Evolutionary conservation across 306 rosid species (phyloP), one percentile per base, ranked within the genome.

Genomic region (Glycine soja): DNA sequence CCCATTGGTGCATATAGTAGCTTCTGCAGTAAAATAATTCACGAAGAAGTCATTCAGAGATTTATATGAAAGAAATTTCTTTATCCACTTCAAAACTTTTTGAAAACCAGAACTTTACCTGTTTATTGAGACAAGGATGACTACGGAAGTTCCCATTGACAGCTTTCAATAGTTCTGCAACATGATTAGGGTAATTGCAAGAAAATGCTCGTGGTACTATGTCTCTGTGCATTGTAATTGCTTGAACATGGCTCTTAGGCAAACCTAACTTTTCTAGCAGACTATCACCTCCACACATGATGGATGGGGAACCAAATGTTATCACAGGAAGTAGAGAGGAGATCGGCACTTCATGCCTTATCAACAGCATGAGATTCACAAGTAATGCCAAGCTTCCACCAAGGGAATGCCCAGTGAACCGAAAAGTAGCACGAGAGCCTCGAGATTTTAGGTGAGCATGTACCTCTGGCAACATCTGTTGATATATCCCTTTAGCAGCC

Each of bases 121-220:
- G 97, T 71, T 84, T 89, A 45, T 84, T 88, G 74, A 95, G 91
- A 85, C 99, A 95, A 53, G 97, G 99, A 82, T 89, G 99, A 74
- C 88, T 86, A 46, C 99, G 89, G 70, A 95, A 95, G 82, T 84
- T 95, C 75, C 92, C 85, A 80, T 88, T 95, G 59, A 95, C 76
- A 61, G 99, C 97, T 86, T 95, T 95, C 50, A 95, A 94, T 64
- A 95, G 84, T 77, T 92, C 91, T 0, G 98, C 94, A 0, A 95
- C 91, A 24, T 90, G 99, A 58, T 86, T 84, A 11, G 99, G 99
- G 74, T 93, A 95, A 74, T 91, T 88, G 92, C 98, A 95, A 47
- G 99, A 93, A 84, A 95, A 95, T 9, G 97, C 99, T 68, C 99
- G 90, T 0, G 99, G 98, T 4, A 95, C 98, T 6, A 95, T 95